Conservation (phyloP, 2,329 filamentous ascomycete species). For the Daldinia sp. region DNA sequence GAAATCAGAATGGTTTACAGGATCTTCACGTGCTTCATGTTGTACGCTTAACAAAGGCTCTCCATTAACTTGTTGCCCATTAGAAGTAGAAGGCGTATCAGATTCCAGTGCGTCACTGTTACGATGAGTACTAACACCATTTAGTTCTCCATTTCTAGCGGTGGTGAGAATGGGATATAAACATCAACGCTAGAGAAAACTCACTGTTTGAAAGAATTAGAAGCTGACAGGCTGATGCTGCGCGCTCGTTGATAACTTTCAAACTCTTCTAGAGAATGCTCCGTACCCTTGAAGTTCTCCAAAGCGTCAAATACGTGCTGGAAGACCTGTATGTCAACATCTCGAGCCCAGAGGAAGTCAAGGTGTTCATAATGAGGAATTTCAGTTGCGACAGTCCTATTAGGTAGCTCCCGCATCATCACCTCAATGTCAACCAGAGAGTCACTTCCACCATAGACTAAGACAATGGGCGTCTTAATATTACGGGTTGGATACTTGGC, state of each 20-base stretch:
- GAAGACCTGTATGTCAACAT: slow-evolving; percentile 87
- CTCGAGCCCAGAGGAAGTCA: slow-evolving; percentile 93
- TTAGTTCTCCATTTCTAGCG: slow-evolving; percentile 23
- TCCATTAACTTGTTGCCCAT: slow-evolving; percentile 40
- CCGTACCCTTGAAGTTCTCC: slow-evolving; percentile 73
- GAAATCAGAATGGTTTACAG: slow-evolving; percentile 21
- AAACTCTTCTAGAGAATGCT: slow-evolving; percentile 71
- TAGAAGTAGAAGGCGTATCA: slow-evolving; percentile 48
- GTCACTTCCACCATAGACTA: slow-evolving; percentile 94
- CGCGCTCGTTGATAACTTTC: slow-evolving; percentile 67
- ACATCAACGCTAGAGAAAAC: slow-evolving; percentile 22
- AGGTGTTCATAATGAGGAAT: slow-evolving; percentile 96
- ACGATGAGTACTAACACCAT: slow-evolving; percentile 40
- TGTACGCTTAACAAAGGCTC: slow-evolving; percentile 21
- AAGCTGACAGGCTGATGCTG: slow-evolving; percentile 60
- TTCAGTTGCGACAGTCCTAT: slow-evolving; percentile 85
- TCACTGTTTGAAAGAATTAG: slow-evolving; percentile 52
- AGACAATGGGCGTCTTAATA: slow-evolving; percentile 93
- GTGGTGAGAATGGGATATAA: slow-evolving; percentile 8
- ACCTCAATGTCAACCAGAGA: slow-evolving; percentile 93
- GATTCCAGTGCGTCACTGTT: slow-evolving; percentile 50
- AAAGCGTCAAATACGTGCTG: slow-evolving; percentile 92
- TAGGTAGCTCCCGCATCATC: slow-evolving; percentile 90
- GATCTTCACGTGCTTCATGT: slow-evolving; percentile 49
- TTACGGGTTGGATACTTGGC: slow-evolving; percentile 96